Base-by-base conservation (phyloP, 352 stramenopile genomes). In the Achlya hypogyna region DNA sequence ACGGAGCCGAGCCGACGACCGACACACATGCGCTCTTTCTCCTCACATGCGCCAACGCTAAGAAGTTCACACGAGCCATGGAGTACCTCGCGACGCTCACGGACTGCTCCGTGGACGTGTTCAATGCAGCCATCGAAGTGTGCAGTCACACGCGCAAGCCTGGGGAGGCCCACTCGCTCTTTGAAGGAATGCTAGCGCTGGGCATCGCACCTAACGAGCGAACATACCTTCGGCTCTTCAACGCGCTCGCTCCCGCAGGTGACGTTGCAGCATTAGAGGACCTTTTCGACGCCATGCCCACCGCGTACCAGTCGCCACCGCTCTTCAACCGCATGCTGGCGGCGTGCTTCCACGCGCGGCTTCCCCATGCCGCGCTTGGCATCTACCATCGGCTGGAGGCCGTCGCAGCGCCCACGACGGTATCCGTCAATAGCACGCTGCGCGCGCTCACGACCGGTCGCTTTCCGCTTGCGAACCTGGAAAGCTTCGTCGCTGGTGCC, bases 81-180 rank as follows among this genome's bases (percentile, higher is more conserved):
- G 4, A 14, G 10, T 67, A 54, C 51, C 27, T 67, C 14, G 18
- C 35, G 9, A 32, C 25, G 9, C n/a, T 40, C 27, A 22, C 38
- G n/a, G 49, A 56, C 6, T 12, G 12, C 10, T 56, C 49, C 34
- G 28, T 51, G 10, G 42, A 52, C 28, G 40, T 67, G 20, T 60
- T 67, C 42, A 67, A 67, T 27, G 60, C 60, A 4, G 60, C 60
- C 12, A 67, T 67, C 38, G 2, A 60, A 34, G 60, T 60, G 1
- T 67, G 60, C 51, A 45, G 27, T 23, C 51, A 67, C 28, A 51
- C 40, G 12, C n/a, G 45, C 4, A 49, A 58, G 14, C 9, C 22
- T 5, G 9, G 42, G n/a, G 47, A 59, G 16, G 60, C 60, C 6
- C 2, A 12, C 27, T 20, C 18, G 22, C 25, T 67, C 22, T 67